These are phyloP conservation scores for Marsdenia floribunda DNA, from an alignment of 257 asterid species.

Conservation along the genomic window DNA sequence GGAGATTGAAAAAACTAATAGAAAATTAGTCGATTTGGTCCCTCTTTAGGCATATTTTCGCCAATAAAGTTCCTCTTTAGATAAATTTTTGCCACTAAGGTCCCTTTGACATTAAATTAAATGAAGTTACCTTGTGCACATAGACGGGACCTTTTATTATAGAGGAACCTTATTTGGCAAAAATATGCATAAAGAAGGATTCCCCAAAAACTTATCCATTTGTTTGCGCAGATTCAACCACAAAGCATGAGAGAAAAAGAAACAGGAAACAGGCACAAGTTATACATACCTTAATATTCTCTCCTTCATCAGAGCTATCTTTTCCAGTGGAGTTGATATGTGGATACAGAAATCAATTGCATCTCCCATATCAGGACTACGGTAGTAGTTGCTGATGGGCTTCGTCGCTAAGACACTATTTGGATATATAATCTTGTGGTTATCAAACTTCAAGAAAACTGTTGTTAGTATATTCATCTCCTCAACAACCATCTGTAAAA, in stretches of 20 bases:
- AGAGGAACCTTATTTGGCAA: too few relatives aligned
- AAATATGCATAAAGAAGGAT: too few relatives aligned
- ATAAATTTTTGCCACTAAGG: too few relatives aligned
- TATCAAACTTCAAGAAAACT: slow-evolving; percentile 65
- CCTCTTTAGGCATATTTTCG: too few relatives aligned
- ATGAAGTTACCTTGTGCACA: too few relatives aligned
- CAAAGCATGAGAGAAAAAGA: background rate
- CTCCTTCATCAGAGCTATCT: slow-evolving; percentile 65
- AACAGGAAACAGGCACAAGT: background rate
- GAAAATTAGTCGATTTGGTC: too few relatives aligned
- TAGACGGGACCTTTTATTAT: too few relatives aligned
- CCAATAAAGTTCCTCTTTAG: too few relatives aligned
- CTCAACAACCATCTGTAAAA: slow-evolving; percentile 85
- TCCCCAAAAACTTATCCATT: background rate
- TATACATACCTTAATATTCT: slow-evolving; percentile 55
- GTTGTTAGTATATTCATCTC: slow-evolving; percentile 89
- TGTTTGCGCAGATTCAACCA: background rate
- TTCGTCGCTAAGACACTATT: slow-evolving; percentile 66
- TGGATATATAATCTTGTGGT: slow-evolving; percentile 74
- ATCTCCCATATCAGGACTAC: slow-evolving; percentile 96
- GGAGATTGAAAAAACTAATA: background rate
- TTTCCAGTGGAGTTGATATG: slow-evolving; percentile 69
- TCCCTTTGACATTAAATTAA: too few relatives aligned
- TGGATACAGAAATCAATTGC: slow-evolving; percentile 69
- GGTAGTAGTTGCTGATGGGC: slow-evolving; percentile 73